Evolutionary conservation across 345 rosid genomes (phyloP), one percentile per base, ranked within the genome.

Genomic region (Brassica carinata): DNA sequence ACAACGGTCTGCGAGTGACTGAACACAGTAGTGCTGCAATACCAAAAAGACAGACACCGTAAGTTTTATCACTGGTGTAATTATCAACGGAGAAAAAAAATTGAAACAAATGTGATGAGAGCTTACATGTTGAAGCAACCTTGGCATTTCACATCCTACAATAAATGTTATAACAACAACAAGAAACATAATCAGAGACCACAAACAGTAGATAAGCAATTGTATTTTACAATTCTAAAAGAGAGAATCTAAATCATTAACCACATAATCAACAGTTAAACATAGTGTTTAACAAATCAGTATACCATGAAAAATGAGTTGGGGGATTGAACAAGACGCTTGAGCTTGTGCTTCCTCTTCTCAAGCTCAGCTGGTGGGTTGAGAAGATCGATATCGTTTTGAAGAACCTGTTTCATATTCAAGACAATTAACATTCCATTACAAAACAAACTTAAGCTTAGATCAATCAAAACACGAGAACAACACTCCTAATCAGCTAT

Each of bases 321-420:
- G 2, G 95, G 91, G 0, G 96, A 86, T 51, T 86, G 93, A 57
- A 91, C 96, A 8, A 91, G 89, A 67, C 90, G 96, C 85, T 91
- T 91, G 85, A 89, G 93, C 86, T 91, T 91, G 84, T 91, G 96
- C 86, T 91, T 91, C 85, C 82, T 88, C 90, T 91, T 91, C 88
- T 91, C 96, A 33, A 89, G 87, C 87, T 88, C 92, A 11, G 84
- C 90, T 2, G 93, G 96, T 18, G 93, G 96, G 79, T 91, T 88
- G 74, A 89, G 86, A 82, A 87, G 83, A 80, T 91, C 93, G 62
- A 91, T 80, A 74, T 91, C 93, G 79, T 91, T 91, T 70, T 89
- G 91, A 51, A 90, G 87, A 83, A 88, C 94, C 90, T 87, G 48
- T 59, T 66, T 31, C 76, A 29, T 5, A 62, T 69, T 72, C 66